phyloP scores from a whole-genome alignment of 2,329 filamentous ascomycete species.

The Diaporthe citri region DNA sequence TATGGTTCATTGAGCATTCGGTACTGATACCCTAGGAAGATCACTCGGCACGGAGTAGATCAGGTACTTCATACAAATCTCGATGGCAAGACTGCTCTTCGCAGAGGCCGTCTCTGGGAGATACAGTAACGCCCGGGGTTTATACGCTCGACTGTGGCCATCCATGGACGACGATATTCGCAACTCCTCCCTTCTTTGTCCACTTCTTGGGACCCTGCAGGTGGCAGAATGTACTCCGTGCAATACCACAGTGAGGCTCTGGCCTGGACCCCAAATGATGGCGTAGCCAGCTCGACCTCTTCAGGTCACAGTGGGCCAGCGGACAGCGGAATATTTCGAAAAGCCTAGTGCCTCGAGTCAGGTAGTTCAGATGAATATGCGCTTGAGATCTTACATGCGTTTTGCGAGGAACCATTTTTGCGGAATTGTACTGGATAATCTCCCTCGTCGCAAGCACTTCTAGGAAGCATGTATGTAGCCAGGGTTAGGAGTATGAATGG shows the following conservation, averaged over 20 bases:
- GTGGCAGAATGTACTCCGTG: not conserved
- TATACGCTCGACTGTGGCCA: not conserved
- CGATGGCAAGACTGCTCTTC: not conserved
- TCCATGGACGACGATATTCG: not conserved
- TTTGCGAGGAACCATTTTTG: not conserved
- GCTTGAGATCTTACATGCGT: not conserved
- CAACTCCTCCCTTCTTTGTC: not conserved
- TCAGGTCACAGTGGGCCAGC: not conserved
- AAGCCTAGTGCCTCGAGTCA: no score
- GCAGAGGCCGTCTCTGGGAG: not conserved
- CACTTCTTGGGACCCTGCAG: not conserved
- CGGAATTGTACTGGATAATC: not conserved
- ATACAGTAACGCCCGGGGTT: not conserved
- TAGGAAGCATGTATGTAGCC: not conserved
- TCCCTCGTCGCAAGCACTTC: not conserved
- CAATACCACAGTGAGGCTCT: not conserved
- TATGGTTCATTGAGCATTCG: not conserved
- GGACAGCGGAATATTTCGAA: not conserved
- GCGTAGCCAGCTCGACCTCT: not conserved
- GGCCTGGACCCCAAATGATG: not conserved
- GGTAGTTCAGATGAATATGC: not conserved
- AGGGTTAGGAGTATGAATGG: not conserved
- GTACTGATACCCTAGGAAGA: not conserved
- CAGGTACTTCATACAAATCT: not conserved
- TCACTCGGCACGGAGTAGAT: not conserved